These are phyloP conservation scores for Teratosphaeriaceae sp. DNA, from an alignment of 2,329 filamentous ascomycete species.

Conservation along the genomic window DNA sequence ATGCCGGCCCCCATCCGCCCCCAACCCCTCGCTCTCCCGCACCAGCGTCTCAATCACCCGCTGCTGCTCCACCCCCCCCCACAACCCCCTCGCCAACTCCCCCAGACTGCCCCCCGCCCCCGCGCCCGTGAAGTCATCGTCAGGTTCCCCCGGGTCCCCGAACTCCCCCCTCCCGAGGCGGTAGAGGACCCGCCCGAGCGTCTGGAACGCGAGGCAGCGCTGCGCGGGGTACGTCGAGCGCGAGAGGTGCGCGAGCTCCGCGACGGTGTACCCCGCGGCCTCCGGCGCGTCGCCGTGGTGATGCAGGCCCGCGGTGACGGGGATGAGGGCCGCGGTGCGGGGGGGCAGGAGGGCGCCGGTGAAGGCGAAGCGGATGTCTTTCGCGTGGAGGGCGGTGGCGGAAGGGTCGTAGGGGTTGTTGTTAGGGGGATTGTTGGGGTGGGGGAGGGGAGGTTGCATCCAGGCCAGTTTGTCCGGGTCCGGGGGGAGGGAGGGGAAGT, in stretches of 20 bases:
- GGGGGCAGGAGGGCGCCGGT: conserved; percentile 74
- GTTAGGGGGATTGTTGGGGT: too few relatives aligned
- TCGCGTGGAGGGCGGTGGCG: conserved; percentile 63
- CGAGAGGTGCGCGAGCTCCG: conserved; percentile 73
- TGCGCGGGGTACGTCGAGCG: conserved; percentile 79
- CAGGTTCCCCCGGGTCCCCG: conserved; percentile 44
- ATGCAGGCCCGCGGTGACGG: conserved; percentile 74
- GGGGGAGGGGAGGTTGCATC: conserved; percentile 66
- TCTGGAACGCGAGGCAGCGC: conserved; percentile 86
- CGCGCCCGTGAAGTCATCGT: conserved; percentile 34
- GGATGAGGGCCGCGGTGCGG: conserved; percentile 63
- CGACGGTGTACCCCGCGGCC: conserved; percentile 88
- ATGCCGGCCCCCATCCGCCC: conserved; percentile 54
- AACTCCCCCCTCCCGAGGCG: conserved; percentile 70
- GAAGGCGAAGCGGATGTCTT: conserved; percentile 84
- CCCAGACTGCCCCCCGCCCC: conserved; percentile 43
- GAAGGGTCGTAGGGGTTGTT: conserved; percentile 73
- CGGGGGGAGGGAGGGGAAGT: conserved; percentile 81
- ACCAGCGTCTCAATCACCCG: conserved; percentile 69
- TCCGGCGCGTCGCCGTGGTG: conserved; percentile 91
- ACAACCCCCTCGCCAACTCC: conserved; percentile 65
- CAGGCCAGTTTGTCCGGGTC: conserved; percentile 83
- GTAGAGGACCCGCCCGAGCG: conserved; percentile 77
- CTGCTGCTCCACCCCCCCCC: conserved; percentile 70
- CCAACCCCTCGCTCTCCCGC: conserved; percentile 61